phyloP scores from a whole-genome alignment of 768 basidiomycete species.

The Phaeotremella skinneri region DNA sequence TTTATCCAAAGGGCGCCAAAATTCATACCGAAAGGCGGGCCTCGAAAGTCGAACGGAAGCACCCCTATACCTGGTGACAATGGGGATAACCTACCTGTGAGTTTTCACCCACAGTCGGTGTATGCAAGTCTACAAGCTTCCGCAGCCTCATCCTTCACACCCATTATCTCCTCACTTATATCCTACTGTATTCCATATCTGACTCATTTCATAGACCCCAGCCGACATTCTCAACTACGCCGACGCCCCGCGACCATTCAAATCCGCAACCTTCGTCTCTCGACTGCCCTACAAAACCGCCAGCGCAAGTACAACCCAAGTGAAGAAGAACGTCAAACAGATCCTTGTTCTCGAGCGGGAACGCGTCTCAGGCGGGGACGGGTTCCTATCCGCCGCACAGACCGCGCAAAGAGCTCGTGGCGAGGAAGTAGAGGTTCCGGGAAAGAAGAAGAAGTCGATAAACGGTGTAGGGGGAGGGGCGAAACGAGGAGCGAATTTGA shows the following conservation, averaged over 20 bases:
- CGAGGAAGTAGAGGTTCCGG: conserved; percentile 31
- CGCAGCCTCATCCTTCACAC: neutral
- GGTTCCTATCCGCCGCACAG: conserved; percentile 37
- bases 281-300: conserved; percentile 29
- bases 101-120: neutral
- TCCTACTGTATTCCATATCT: neutral
- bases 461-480: conserved; percentile 3
- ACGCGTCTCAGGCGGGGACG: conserved; percentile 37
- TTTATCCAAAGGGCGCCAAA: conserved; percentile 14
- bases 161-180: neutral
- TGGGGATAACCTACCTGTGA: conserved; percentile 13
- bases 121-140: neutral
- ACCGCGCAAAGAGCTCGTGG: conserved; percentile 32
- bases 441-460: conserved; percentile 35
- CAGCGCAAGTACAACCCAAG: conserved; percentile 16
- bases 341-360: conserved; percentile 44
- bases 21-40: conserved; percentile 13
- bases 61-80: conserved; percentile 31
- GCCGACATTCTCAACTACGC: conserved; percentile 35
- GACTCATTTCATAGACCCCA: conserved; percentile 20
- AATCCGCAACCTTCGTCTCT: conserved; percentile 27
- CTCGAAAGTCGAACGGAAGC: conserved; percentile 27
- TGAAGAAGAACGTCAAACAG: conserved; percentile 48
- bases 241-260: conserved; percentile 39
- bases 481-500: conserved; percentile 13